Percentiles rank a stretch among this genome's conserved stretches.
These are phyloP conservation scores for Isochrysis galbana DNA, from an alignment of 78 protist genomes.

Conservation along the genomic window DNA sequence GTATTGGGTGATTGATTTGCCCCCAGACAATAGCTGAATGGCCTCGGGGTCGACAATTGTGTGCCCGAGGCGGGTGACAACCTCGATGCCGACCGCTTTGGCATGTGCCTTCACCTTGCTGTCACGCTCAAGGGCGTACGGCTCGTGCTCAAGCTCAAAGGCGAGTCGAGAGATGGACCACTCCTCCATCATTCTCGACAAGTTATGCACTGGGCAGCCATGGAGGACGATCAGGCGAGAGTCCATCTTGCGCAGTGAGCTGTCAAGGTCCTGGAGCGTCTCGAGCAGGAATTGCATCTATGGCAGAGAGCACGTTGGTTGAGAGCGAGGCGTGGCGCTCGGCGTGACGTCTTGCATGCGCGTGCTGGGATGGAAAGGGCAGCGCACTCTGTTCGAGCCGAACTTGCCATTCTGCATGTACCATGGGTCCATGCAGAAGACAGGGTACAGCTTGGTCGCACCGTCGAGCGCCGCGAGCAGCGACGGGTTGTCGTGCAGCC, in stretches of 20 bases:
- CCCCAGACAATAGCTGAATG: background rate
- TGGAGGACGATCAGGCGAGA: slow-evolving; percentile 48
- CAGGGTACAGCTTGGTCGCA: slow-evolving; percentile 1
- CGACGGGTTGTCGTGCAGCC: slow-evolving; percentile 58
- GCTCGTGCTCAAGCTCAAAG: background rate
- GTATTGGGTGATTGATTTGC: background rate
- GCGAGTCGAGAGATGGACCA: background rate
- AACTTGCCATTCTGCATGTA: slow-evolving; percentile 3
- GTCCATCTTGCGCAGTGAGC: background rate
- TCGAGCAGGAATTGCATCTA: slow-evolving; percentile 37
- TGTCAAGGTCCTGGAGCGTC: slow-evolving; percentile 37
- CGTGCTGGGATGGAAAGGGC: background rate
- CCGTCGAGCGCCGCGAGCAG: slow-evolving; percentile 27
- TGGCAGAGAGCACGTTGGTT: background rate
- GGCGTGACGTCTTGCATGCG: too few relatives aligned
- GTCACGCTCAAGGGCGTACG: slow-evolving; percentile 27
- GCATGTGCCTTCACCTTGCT: background rate
- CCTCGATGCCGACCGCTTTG: slow-evolving; percentile 8
- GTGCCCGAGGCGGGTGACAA: background rate
- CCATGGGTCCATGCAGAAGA: slow-evolving; percentile 30
- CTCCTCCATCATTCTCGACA: background rate
- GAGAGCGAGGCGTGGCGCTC: background rate
- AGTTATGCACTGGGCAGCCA: slow-evolving; percentile 21
- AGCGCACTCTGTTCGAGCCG: background rate
- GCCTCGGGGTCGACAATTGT: background rate